Percentiles rank a stretch among this genome's conserved stretches.
Evolutionary conservation across 352 stramenopile genomes (phyloP).

Genomic region (Phytopythium sindhum): DNA sequence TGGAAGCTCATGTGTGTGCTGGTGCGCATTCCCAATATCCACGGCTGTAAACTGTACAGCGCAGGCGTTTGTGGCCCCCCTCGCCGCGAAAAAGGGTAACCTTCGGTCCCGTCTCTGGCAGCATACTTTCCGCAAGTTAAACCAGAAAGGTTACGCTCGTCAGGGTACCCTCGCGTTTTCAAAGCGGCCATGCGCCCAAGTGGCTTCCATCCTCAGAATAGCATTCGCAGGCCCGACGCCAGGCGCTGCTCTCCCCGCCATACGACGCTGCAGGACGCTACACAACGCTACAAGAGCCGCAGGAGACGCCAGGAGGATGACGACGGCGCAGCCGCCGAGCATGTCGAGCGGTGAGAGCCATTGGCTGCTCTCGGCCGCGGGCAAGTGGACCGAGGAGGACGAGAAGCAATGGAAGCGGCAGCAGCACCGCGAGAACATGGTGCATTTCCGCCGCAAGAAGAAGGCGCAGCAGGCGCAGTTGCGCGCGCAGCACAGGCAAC

Average conservation of each 20-base stretch:
- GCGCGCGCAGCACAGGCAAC: conserved; percentile 28
- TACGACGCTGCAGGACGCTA: not conserved
- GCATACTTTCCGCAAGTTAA: not conserved
- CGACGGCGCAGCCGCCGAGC: conserved; percentile 16
- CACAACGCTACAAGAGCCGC: conserved; percentile 8
- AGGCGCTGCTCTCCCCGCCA: not conserved
- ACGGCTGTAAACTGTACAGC: conserved; percentile 3
- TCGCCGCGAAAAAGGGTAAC: not conserved
- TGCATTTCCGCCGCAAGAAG: conserved; percentile 50
- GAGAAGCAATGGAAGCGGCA: conserved; percentile 49
- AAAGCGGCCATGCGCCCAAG: not conserved
- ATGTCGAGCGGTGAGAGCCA: conserved; percentile 30
- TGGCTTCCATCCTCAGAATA: not conserved
- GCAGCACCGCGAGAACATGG: conserved; percentile 49
- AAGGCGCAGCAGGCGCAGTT: conserved; percentile 41
- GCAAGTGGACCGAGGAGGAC: conserved; percentile 43
- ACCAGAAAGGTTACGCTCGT: too few relatives aligned
- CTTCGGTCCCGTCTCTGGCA: not conserved
- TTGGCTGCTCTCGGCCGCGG: conserved; percentile 38
- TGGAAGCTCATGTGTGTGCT: not conserved
- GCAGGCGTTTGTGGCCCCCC: not conserved
- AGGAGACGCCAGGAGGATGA: not conserved
- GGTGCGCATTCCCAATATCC: conserved; percentile 2
- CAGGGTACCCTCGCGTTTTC: too few relatives aligned
- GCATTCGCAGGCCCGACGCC: not conserved